Evolutionary conservation across 192 early-diverging fungal genomes (phyloP), one percentile per base, ranked within the genome.

Genomic region (Coemansia aciculifera): DNA sequence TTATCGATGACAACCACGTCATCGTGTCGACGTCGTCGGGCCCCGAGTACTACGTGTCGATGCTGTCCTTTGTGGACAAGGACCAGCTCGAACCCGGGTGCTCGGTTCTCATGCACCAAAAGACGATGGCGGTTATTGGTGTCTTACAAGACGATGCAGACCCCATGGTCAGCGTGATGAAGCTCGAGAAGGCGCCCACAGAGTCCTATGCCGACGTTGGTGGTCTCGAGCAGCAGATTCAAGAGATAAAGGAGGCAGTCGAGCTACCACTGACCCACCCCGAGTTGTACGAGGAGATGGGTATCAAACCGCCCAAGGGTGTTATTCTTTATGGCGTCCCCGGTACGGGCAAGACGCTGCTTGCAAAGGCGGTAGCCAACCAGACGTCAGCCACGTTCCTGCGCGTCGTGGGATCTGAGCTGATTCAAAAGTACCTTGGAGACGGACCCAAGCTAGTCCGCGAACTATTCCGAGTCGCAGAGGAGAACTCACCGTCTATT

Each of bases 131-230:
- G 8, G 90, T 99, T 36, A 90, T 99, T 34, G 98, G 98, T 72
- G 97, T 99, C 8, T 86, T 99, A 3, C 86, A 86, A 56, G 96
- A 98, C 62, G 98, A 99, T 78, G 87, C 90, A 1, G 96, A 99
- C 72, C 98, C 98, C 7, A 97, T 95, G 93, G 98, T 99, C 40
- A 95, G 93, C 81, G 96, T 99, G 19, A 99, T 99, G 98, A 99
- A 99, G 77, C 86, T 99, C 11, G 94, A 96, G 54, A 98, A 98
- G 81, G 97, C 97, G 8, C 98, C 98, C 6, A 96, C 98, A 34
- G 98, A 99, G 81, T 95, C 95, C 15, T 99, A 99, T 72, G 92
- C 93, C 4, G 97, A 99, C 76, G 92, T 99, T 64, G 97, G 97
- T 83, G 96, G 97, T 65, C 85, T 99, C 51, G 95, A 97, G 69